Percentiles rank a stretch among this genome's conserved stretches.
phyloP scores from a whole-genome alignment of 2,329 filamentous ascomycete genomes.

The Alternaria sp. region DNA sequence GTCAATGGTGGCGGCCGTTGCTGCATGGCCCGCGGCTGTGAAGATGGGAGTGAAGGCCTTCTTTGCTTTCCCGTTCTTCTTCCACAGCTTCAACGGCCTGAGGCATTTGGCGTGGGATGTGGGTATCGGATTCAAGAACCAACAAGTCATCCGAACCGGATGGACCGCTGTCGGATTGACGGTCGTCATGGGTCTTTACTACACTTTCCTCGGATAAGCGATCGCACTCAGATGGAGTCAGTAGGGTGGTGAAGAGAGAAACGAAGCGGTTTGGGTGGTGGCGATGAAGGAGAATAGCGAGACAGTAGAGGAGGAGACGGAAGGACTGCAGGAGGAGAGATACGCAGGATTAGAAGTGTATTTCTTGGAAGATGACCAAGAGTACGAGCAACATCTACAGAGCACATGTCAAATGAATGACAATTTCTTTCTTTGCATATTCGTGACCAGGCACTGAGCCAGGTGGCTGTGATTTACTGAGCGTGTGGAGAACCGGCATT shows the following conservation, averaged over 20 bases:
- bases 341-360: neutral
- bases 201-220: conserved; percentile 28
- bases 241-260: neutral
- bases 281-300: neutral
- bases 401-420: conserved; percentile 7
- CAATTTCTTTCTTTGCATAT: neutral
- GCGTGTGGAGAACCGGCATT: neutral
- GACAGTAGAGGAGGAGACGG: neutral
- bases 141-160: conserved; percentile 68
- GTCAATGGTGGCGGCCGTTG: conserved; percentile 69
- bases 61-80: conserved; percentile 70
- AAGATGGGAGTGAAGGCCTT: conserved; percentile 67
- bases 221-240: neutral
- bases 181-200: conserved; percentile 48
- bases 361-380: neutral
- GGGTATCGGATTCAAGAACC: conserved; percentile 67
- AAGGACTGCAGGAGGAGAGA: neutral
- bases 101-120: conserved; percentile 76
- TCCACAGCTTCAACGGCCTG: conserved; percentile 72
- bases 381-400: neutral
- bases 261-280: neutral
- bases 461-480: neutral
- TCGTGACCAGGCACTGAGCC: neutral
- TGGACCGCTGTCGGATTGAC: conserved; percentile 68
- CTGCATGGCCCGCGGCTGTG: conserved; percentile 62